These are phyloP conservation scores for Neurospora intermedia DNA, from an alignment of 495 filamentous ascomycete genomes.

Conservation along the genomic window DNA sequence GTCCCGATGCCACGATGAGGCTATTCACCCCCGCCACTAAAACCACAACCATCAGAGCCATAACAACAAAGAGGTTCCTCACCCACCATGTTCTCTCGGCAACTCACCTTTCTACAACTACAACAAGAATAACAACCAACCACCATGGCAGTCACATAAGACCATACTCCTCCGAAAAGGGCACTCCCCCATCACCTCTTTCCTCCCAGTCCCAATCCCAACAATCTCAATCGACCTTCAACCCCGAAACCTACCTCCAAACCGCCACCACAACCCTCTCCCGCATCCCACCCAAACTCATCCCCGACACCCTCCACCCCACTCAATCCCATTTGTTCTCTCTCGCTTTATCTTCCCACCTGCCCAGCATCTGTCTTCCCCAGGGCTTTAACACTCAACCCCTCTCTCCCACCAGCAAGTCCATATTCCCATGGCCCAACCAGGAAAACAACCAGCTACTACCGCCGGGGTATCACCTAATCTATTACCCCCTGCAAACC, in stretches of 20 bases:
- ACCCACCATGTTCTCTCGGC: background rate
- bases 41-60: background rate
- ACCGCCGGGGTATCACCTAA: slow-evolving; percentile 59
- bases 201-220: background rate
- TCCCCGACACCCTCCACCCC: slow-evolving; percentile 55
- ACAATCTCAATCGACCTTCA: background rate
- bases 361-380: slow-evolving; percentile 29
- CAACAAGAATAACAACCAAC: background rate
- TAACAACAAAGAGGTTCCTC: background rate
- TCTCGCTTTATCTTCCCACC: slow-evolving; percentile 49
- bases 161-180: background rate
- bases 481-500: slow-evolving; percentile 58
- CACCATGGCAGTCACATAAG: background rate
- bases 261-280: slow-evolving; percentile 10
- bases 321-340: slow-evolving; percentile 54
- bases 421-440: slow-evolving; percentile 16
- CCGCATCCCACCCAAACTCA: slow-evolving; percentile 41
- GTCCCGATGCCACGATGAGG: background rate
- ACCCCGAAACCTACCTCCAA: slow-evolving; percentile 7
- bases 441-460: background rate
- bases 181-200: slow-evolving; percentile 1
- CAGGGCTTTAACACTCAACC: slow-evolving; percentile 17
- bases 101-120: background rate
- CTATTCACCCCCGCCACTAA: background rate
- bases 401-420: background rate